Percentiles rank a stretch among this genome's conserved stretches.
These are phyloP conservation scores for Macrophomina phaseolina DNA, from an alignment of 2,329 filamentous ascomycete genomes.

Conservation along the genomic window DNA sequence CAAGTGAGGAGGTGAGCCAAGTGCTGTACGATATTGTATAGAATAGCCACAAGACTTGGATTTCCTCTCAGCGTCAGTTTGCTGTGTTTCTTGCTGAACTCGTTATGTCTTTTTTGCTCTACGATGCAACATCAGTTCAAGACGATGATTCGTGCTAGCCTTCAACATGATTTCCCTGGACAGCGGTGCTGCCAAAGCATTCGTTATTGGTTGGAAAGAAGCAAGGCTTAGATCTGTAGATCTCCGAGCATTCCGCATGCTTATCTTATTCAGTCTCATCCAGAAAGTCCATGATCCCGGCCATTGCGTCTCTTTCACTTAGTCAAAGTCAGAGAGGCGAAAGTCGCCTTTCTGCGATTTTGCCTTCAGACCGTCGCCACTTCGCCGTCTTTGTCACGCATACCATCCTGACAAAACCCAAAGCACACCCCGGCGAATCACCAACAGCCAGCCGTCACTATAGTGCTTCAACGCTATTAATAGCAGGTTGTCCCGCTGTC, in stretches of 20 bases:
- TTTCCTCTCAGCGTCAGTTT: neutral
- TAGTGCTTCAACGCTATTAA: neutral
- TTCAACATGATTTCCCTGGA: neutral
- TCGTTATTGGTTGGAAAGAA: neutral
- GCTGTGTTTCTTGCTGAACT: neutral
- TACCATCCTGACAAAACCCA: too few relatives aligned
- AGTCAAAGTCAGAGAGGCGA: too few relatives aligned
- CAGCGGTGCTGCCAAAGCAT: neutral
- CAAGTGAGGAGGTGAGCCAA: constrained; percentile 52
- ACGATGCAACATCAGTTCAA: too few relatives aligned
- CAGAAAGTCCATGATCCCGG: neutral
- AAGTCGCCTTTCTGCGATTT: too few relatives aligned
- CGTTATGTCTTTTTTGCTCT: too few relatives aligned
- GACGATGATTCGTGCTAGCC: too few relatives aligned
- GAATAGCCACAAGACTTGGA: neutral
- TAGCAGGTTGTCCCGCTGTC: neutral
- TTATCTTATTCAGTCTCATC: neutral
- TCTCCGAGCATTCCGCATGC: neutral
- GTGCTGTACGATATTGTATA: neutral
- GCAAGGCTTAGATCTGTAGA: neutral
- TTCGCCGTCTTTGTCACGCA: too few relatives aligned
- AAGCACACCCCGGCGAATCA: too few relatives aligned
- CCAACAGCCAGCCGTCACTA: too few relatives aligned
- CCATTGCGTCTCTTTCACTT: too few relatives aligned
- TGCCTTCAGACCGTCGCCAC: too few relatives aligned